These are phyloP conservation scores for Pistacia integerrima DNA, from an alignment of 345 rosid species.

Conservation along the genomic window DNA sequence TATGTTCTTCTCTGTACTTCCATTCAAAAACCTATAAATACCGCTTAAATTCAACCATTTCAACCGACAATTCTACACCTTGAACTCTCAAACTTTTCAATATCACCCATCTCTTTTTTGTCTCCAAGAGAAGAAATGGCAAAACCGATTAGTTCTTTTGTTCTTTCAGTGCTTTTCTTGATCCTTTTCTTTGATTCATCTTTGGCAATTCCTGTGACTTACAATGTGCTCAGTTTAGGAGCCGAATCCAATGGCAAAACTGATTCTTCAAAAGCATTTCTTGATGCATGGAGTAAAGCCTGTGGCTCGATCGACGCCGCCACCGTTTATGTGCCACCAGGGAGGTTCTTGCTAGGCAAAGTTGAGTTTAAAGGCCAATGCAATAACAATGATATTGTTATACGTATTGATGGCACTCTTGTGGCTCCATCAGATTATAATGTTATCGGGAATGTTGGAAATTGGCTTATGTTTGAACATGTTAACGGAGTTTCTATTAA, in stretches of 20 bases:
- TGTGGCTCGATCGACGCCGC: slow-evolving; percentile 47
- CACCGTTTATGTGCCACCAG: slow-evolving; percentile 58
- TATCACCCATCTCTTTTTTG: background rate
- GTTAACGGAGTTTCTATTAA: slow-evolving; percentile 52
- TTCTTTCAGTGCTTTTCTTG: slow-evolving; percentile 24
- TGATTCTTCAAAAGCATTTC: slow-evolving; percentile 69
- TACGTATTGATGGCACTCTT: slow-evolving; percentile 64
- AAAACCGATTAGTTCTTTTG: background rate
- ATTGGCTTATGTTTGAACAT: slow-evolving; percentile 53
- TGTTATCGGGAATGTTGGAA: slow-evolving; percentile 29
- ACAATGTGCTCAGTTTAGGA: slow-evolving; percentile 49
- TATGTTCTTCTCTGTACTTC: background rate
- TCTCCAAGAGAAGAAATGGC: background rate
- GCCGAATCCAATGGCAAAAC: slow-evolving; percentile 61
- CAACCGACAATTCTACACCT: slow-evolving; percentile 18
- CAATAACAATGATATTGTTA: slow-evolving; percentile 36
- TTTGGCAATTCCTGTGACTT: slow-evolving; percentile 13
- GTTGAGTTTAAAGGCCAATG: slow-evolving; percentile 61
- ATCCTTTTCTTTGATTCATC: slow-evolving; percentile 18
- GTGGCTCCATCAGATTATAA: slow-evolving; percentile 57
- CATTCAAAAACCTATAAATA: slow-evolving; percentile 35
- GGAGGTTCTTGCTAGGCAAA: slow-evolving; percentile 45
- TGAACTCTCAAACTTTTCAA: slow-evolving; percentile 13
- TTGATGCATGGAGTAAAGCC: slow-evolving; percentile 59
- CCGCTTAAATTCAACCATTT: slow-evolving; percentile 15